Evolutionary conservation across 2,329 filamentous ascomycete genomes (phyloP), one percentile per base, ranked within the genome.

Genomic region (Periglandula ipomoeae): DNA sequence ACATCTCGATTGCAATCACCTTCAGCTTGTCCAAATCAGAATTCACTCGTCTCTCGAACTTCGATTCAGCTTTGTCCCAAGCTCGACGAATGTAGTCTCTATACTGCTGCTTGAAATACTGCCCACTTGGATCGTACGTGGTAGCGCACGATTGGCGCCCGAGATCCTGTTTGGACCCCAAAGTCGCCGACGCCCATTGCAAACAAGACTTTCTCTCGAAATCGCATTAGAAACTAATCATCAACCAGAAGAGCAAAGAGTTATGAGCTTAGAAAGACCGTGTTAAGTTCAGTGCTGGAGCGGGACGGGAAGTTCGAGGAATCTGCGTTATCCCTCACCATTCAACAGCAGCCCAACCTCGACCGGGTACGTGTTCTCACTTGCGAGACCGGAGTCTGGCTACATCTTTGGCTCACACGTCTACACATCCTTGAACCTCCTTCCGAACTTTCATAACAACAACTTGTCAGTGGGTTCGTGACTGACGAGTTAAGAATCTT

Each of bases 111-210:
- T 20, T 22, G 22, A 32, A 17, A 20, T 26, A 38, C 35, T 48
- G 30, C 3, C 39, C n/a, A 11, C 22, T n/a, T 26, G 10, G 42
- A 37, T 8, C 17, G 20, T 37, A 35, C 9, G 7, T 2, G 30
- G n/a, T 45, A 32, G 13, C 30, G 20, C 20, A 46, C 17, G 26
- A 46, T 32, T 46, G 35, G 24, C 44, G 35, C 35, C 44, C 35
- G 35, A 32, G 24, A 24, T 32, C 23, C 35, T 32, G 7, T 23
- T 34, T 32, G 13, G 19, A 13, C 17, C n/a, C 24, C 17, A n/a
- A 19, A 37, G 22, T 23, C 22, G n/a, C n/a, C 23, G 44, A n/a
- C 8, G 34, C 22, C 17, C 27, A 22, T 38, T 45, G 44, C 44
- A 27, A 38, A 11, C 44, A 10, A n/a, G n/a, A 9, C 22, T 26